Base-by-base conservation (phyloP, 2,329 filamentous ascomycete species). In the Fusarium hostae region DNA sequence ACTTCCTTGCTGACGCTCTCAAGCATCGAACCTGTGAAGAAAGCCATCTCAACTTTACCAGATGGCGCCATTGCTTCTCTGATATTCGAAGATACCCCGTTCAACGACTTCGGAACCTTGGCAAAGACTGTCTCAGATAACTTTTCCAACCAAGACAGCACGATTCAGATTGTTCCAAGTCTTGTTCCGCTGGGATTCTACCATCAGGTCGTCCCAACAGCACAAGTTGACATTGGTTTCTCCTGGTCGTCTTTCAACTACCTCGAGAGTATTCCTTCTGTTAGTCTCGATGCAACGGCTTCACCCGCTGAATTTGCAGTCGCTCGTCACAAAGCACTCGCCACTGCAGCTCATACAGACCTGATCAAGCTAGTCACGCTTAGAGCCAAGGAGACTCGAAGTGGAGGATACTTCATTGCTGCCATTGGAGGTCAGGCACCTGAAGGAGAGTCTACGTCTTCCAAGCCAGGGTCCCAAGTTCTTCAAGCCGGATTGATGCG, bases 161-260 rank as follows among this genome's bases (percentile, higher is more conserved):
- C 22, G 2, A 24, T 50, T 5, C 47, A 26, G 18, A 34, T 60
- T 5, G 1, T 66, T 0, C 61, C 54, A 2, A 67, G 61, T 34
- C 43, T 67, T 2, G 48, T 66, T 1, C 61, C 64, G 1, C 11
- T 60, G 2, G 64, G 61, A 13, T 67, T 67, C 26, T 67, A 66
- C 3, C 22, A 37, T 11, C 63, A 66, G n/a, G 39, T 66, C 0
- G 37, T 66, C 2, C 48, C 47, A 2, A 16, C 51, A 0, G 40
- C 2, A 3, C 52, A 48, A 16, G 26, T 11, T 0, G 64, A 67
- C 5, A 3, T 67, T 3, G 61, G 61, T 0, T 65, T 67, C 3
- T 66, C 61, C 2, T 67, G 64, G 64, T 67, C 64, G 0, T 67
- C 61, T 6, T 50, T 67, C 18, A 67, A 51, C 10, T 67, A 66